A percentile compares a stretch with the other conserved stretches of the same genome.
These are phyloP conservation scores for Zygosaccharomyces gambellarensis DNA, from an alignment of 805 yeast genomes.

Conservation along the genomic window DNA sequence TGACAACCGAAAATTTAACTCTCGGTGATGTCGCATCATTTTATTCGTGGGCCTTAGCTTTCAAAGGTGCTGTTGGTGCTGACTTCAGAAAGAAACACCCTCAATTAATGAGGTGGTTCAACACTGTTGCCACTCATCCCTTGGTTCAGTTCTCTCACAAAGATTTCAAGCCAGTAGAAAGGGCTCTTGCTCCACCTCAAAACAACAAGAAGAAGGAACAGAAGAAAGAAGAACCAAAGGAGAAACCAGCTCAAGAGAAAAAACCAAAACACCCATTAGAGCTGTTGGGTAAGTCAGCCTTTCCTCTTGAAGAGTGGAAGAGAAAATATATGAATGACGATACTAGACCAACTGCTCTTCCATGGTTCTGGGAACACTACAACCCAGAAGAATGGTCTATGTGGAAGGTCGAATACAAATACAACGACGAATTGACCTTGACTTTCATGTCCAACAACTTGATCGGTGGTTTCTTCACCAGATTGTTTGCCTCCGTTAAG, in stretches of 20 bases:
- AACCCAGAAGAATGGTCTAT: conserved; percentile 91
- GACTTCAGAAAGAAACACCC: conserved; percentile 65
- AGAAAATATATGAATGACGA: conserved; percentile 95
- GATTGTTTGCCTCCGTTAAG: conserved; percentile 87
- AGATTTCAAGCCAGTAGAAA: conserved; percentile 53
- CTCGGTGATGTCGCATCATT: conserved; percentile 30
- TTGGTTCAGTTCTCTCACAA: conserved; percentile 44
- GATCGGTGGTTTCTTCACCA: conserved; percentile 96
- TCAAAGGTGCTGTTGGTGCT: conserved; percentile 52
- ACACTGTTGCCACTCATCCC: conserved; percentile 47
- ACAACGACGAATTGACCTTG: conserved; percentile 94
- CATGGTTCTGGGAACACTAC: conserved; percentile 97
- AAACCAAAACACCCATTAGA: conserved; percentile 91
- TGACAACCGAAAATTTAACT: conserved; percentile 67
- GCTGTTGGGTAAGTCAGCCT: conserved; percentile 65
- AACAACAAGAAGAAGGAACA: conserved; percentile 41
- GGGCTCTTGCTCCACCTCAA: conserved; percentile 51
- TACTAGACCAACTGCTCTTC: conserved; percentile 87
- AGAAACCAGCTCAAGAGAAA: conserved; percentile 41
- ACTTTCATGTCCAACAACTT: conserved; percentile 98
- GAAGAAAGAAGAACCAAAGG: conserved; percentile 28
- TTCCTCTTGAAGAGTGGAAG: conserved; percentile 89
- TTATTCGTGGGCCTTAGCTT: conserved; percentile 26
- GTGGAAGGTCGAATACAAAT: conserved; percentile 93
- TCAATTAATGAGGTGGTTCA: conserved; percentile 65